These are phyloP conservation scores for Colletotrichum sojae DNA, from an alignment of 2,329 filamentous ascomycete genomes.

Conservation along the genomic window DNA sequence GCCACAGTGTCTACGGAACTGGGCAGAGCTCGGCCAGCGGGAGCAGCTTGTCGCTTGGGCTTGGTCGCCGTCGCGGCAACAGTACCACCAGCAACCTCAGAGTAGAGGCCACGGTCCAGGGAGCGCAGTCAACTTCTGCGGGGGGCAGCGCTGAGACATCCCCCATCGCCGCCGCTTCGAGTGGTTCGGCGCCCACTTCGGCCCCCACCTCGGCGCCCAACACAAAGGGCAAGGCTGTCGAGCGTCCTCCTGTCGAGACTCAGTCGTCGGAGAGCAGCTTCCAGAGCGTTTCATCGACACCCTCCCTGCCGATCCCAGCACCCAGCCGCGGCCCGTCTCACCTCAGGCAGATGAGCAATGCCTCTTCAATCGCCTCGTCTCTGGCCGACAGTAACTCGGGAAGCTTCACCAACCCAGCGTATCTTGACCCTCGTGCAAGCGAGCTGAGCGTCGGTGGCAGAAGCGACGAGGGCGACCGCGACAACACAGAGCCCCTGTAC, in stretches of 20 bases:
- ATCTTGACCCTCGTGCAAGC: constrained; percentile 65
- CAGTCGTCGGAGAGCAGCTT: constrained; percentile 43
- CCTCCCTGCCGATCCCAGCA: constrained; percentile 61
- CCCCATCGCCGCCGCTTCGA: constrained; percentile 50
- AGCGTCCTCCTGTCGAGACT: constrained; percentile 59
- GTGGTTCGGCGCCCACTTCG: constrained; percentile 48
- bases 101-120: constrained; percentile 67
- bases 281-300: constrained; percentile 49
- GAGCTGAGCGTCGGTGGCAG: constrained; percentile 65
- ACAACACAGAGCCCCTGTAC: constrained; percentile 83
- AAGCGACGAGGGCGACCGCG: constrained; percentile 64
- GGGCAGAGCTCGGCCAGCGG: constrained; percentile 68
- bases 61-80: constrained; percentile 72
- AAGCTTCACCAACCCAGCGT: constrained; percentile 60
- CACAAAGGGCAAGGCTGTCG: constrained; percentile 79
- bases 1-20: constrained; percentile 54
- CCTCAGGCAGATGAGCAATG: constrained; percentile 86
- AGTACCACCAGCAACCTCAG: constrained; percentile 72
- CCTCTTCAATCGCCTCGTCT: constrained; percentile 87
- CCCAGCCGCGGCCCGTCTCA: constrained; percentile 76
- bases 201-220: constrained; percentile 51
- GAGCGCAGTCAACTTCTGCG: constrained; percentile 47
- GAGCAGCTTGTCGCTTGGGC: constrained; percentile 74
- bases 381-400: constrained; percentile 75
- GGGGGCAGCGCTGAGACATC: constrained; percentile 42